Evolutionary conservation across 768 basidiomycete species (phyloP).

Genomic region (Gelatoporia subvermispora): DNA sequence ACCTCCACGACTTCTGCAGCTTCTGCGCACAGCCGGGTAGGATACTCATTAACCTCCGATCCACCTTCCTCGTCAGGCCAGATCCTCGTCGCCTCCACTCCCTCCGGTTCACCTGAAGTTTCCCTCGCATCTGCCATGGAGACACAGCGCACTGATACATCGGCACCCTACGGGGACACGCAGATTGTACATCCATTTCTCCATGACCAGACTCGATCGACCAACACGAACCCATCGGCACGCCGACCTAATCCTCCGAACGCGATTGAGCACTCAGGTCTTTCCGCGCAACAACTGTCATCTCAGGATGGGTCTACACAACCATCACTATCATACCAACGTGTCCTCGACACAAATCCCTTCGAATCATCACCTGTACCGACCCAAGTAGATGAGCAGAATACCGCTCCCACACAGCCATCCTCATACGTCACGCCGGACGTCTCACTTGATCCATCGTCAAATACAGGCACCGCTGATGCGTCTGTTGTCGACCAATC

Average conservation of each 20-base stretch:
- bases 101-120: background rate
- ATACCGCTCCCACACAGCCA: too few relatives aligned
- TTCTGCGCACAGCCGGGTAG: slow-evolving; percentile 24
- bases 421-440: too few relatives aligned
- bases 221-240: too few relatives aligned
- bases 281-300: background rate
- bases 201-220: slow-evolving; percentile 3
- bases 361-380: background rate
- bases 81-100: too few relatives aligned
- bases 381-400: too few relatives aligned
- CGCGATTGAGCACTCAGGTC: background rate
- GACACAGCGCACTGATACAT: background rate
- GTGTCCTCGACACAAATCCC: slow-evolving; percentile 6
- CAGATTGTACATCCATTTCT: slow-evolving; percentile 8
- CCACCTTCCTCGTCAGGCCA: too few relatives aligned
- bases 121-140: background rate
- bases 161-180: slow-evolving; percentile 1
- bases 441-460: background rate
- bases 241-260: background rate
- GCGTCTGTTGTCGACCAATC: background rate
- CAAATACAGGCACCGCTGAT: slow-evolving; percentile 2
- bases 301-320: slow-evolving; percentile 9
- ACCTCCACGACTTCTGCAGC: background rate
- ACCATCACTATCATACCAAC: slow-evolving; percentile 13
- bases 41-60: too few relatives aligned